phyloP scores from a whole-genome alignment of 768 basidiomycete species.

The Boletus pseudopeckii region DNA sequence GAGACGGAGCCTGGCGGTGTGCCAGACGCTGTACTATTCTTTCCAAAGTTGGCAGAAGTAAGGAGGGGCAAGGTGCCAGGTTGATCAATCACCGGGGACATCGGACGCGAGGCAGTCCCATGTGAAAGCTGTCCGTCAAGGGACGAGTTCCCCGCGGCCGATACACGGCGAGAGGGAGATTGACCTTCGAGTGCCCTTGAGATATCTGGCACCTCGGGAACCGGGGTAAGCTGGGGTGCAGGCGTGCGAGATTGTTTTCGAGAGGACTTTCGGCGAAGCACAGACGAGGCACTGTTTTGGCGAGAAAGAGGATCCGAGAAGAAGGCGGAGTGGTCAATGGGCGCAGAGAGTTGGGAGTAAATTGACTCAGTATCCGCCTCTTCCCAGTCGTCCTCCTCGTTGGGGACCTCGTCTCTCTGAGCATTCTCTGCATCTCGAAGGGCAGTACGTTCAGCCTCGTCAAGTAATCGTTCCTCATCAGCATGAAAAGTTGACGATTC shows the following conservation, averaged over 20 bases:
- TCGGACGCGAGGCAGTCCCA: constrained; percentile 5
- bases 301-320: constrained; percentile 2
- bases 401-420: not conserved
- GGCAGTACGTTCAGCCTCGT: constrained; percentile 13
- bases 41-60: constrained; percentile 29
- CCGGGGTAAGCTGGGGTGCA: constrained; percentile 12
- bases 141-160: constrained; percentile 5
- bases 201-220: constrained; percentile 17
- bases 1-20: constrained; percentile 15
- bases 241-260: constrained; percentile 2
- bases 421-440: constrained; percentile 11
- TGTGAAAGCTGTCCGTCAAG: constrained; percentile 10
- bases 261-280: constrained; percentile 10
- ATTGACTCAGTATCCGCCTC: constrained; percentile 8
- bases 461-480: constrained; percentile 14
- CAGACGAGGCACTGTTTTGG: not conserved
- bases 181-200: not conserved
- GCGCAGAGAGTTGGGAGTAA: constrained; percentile 28
- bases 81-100: constrained; percentile 4
- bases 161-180: not conserved
- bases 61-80: constrained; percentile 17
- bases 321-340: constrained; percentile 8
- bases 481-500: not conserved
- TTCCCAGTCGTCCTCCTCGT: constrained; percentile 1
- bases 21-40: constrained; percentile 8